Conservation (phyloP, 768 basidiomycete species). For the Podaxis carcinomalis region DNA sequence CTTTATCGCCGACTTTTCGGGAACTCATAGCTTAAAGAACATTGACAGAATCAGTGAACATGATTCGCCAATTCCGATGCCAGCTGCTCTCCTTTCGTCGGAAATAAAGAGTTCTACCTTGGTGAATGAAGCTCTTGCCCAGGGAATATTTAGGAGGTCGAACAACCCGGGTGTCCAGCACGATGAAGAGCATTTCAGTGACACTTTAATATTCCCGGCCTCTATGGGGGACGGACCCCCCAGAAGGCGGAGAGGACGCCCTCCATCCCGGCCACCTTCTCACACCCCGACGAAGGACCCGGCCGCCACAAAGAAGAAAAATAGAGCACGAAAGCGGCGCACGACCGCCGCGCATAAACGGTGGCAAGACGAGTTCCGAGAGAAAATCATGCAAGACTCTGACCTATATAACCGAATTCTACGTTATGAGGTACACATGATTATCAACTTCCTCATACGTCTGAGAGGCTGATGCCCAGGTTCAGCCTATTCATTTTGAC, state of each 20-base stretch:
- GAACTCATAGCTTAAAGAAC: conserved; percentile 11
- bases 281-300: background rate
- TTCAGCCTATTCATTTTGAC: conserved; percentile 56
- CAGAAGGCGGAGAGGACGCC: background rate
- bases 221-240: background rate
- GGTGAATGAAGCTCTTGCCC: background rate
- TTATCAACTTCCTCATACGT: background rate
- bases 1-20: background rate
- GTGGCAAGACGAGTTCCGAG: conserved; percentile 39
- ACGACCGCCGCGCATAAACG: conserved; percentile 1
- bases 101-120: background rate
- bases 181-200: too few species aligned
- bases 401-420: conserved; percentile 52
- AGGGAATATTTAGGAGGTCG: background rate
- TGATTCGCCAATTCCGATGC: background rate
- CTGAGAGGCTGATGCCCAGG: background rate
- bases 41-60: background rate
- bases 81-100: background rate
- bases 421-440: conserved; percentile 54
- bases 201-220: background rate
- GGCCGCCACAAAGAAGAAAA: background rate
- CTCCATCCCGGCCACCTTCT: background rate
- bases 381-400: conserved; percentile 38
- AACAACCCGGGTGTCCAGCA: background rate
- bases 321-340: background rate